A percentile compares a stretch with the other conserved stretches of the same genome.
These are phyloP conservation scores for Diaporthe capsici DNA, from an alignment of 2,329 filamentous ascomycete genomes.

Conservation along the genomic window DNA sequence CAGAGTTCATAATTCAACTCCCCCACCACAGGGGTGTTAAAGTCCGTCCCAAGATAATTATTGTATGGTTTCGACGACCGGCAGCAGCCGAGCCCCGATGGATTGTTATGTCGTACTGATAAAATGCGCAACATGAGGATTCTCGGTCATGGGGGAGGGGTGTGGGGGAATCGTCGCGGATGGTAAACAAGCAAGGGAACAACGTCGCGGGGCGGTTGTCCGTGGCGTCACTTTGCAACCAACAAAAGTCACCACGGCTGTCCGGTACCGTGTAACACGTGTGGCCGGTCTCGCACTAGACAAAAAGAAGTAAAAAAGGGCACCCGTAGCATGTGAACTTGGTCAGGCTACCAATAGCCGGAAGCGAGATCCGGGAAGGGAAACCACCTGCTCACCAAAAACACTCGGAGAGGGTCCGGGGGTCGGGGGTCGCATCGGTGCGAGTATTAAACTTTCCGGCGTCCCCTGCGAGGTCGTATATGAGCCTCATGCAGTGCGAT, in stretches of 20 bases:
- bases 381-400: not conserved
- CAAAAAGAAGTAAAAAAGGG: not conserved
- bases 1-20: not conserved
- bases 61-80: not conserved
- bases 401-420: not conserved
- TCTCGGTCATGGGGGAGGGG: not conserved
- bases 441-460: conserved; percentile 29
- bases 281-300: conserved; percentile 8
- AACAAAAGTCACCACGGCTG: not conserved
- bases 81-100: conserved; percentile 13
- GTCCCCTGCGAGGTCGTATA: conserved; percentile 25
- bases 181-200: not conserved
- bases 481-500: conserved; percentile 32
- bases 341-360: not conserved
- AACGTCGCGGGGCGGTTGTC: not conserved
- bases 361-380: conserved; percentile 8
- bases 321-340: conserved; percentile 5
- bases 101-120: conserved; percentile 10
- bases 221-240: conserved; percentile 3
- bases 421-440: conserved; percentile 14
- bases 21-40: not conserved
- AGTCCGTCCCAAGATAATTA: not conserved
- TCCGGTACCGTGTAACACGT: conserved; percentile 3
- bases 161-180: not conserved
- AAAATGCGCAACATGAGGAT: not conserved